Evolutionary conservation across 2,329 filamentous ascomycete species (phyloP).

Genomic region (Claviceps pusilla): DNA sequence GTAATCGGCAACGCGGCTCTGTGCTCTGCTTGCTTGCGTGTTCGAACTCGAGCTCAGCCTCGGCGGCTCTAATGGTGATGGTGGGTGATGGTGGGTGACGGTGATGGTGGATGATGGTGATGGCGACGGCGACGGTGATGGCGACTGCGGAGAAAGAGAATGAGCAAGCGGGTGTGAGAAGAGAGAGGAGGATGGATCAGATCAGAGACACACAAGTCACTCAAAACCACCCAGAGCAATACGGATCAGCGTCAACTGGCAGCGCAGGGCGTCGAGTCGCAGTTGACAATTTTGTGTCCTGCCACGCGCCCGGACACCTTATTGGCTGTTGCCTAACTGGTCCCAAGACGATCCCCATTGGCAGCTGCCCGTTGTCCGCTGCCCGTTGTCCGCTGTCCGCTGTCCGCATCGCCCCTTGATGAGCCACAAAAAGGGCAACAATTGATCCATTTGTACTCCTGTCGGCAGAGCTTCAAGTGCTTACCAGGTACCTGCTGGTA

Average conservation of each 20-base stretch:
- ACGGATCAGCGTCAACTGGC: not conserved
- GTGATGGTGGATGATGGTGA: not conserved
- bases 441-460: too few species aligned
- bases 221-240: not conserved
- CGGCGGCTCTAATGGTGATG: not conserved
- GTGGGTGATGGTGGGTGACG: too few species aligned
- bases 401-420: not conserved
- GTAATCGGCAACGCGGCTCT: not conserved
- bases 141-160: not conserved
- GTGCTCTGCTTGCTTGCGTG: not conserved
- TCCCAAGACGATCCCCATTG: not conserved
- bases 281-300: not conserved
- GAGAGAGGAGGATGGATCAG: not conserved
- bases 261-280: not conserved
- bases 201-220: not conserved
- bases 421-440: too few species aligned
- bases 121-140: not conserved
- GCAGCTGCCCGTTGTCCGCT: not conserved
- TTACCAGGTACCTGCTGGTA: not conserved
- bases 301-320: not conserved
- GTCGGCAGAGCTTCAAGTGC: not conserved
- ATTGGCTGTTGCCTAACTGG: conserved; percentile 1
- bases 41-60: not conserved
- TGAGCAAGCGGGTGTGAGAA: not conserved
- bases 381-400: not conserved